Evolutionary conservation across 129 eudicot species (phyloP).

Genomic region (Oenanthe sinensis): DNA sequence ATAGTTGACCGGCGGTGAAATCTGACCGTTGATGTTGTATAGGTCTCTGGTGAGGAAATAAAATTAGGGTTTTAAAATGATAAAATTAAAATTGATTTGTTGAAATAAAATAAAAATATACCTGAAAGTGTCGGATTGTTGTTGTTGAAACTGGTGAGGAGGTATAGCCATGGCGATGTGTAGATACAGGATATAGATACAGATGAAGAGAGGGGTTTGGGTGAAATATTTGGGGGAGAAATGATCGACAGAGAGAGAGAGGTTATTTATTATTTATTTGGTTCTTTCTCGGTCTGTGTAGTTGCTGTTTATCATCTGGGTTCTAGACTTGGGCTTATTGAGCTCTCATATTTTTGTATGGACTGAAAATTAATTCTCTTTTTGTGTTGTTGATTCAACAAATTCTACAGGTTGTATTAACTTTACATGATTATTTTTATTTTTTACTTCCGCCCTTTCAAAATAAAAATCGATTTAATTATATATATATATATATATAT

Average conservation of each 20-base stretch:
- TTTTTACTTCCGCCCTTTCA: too few species aligned
- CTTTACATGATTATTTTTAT: too few species aligned
- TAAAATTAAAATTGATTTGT: background rate
- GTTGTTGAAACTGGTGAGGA: conserved; percentile 36
- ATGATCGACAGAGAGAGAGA: conserved; percentile 1
- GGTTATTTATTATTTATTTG: background rate
- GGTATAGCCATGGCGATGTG: conserved; percentile 44
- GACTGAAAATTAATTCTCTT: too few species aligned
- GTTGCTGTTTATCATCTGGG: too few species aligned
- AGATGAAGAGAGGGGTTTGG: conserved; percentile 3
- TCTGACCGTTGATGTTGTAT: conserved; percentile 51
- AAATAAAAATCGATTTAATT: too few species aligned
- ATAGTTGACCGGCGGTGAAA: conserved; percentile 40
- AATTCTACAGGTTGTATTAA: too few species aligned
- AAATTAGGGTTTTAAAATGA: conserved; percentile 18
- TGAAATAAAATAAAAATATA: background rate
- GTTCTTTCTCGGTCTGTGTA: too few species aligned
- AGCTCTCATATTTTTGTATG: too few species aligned
- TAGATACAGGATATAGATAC: background rate
- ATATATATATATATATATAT: too few species aligned
- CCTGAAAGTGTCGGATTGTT: conserved; percentile 48
- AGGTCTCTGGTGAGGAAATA: conserved; percentile 31
- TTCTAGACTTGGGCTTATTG: too few species aligned
- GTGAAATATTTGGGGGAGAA: conserved; percentile 11
- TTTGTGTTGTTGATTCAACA: too few species aligned